A percentile compares a stretch with the other conserved stretches of the same genome.
Evolutionary conservation across 768 basidiomycete genomes (phyloP).

Genomic region (Mycena vitilis): DNA sequence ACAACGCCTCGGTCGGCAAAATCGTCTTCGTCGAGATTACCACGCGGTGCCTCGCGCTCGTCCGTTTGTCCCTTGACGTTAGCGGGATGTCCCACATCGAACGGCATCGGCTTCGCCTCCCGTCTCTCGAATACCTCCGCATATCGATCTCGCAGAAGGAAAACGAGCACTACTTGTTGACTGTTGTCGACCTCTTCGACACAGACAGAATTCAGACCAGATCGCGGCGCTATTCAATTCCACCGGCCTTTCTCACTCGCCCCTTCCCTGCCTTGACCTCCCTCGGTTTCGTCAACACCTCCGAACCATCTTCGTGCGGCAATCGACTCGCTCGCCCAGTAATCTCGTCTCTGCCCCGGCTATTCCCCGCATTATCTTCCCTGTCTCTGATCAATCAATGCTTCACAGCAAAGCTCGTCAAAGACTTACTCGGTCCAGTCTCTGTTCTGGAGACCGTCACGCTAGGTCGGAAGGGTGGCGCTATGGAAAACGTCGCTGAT

Average conservation of each 20-base stretch:
- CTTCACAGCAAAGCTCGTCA: neutral
- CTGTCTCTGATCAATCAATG: constrained; percentile 10
- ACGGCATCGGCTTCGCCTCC: neutral
- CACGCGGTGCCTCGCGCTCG: neutral
- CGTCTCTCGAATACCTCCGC: neutral
- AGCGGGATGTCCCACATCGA: neutral
- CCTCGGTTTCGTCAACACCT: neutral
- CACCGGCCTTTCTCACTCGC: neutral
- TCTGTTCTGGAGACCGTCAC: neutral
- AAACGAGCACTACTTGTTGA: neutral
- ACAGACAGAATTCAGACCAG: constrained; percentile 1
- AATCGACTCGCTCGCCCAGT: neutral
- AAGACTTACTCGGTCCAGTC: neutral
- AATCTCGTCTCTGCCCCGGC: neutral
- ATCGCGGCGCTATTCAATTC: neutral
- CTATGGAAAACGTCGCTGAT: neutral
- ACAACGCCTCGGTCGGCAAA: neutral
- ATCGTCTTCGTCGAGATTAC: neutral
- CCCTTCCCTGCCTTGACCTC: constrained; percentile 12
- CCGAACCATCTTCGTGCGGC: neutral
- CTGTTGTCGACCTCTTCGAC: neutral
- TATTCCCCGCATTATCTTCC: constrained; percentile 9
- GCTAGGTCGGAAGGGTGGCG: neutral
- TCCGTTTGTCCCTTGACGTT: neutral
- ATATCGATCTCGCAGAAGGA: neutral